phyloP scores from a whole-genome alignment of 495 filamentous ascomycete species.

The Penicillium daleae region DNA sequence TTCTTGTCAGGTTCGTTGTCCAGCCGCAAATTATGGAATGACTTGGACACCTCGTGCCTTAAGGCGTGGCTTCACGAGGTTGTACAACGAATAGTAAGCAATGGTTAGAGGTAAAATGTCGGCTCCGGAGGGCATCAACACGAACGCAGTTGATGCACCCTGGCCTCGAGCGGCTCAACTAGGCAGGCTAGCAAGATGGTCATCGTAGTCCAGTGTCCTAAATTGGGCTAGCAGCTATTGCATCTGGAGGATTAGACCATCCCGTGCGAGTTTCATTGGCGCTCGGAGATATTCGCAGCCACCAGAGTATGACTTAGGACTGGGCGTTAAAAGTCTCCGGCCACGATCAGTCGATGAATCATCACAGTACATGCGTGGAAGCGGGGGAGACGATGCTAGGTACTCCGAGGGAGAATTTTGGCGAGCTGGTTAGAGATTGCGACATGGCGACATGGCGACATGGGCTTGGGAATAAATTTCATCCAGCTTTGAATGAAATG shows the following conservation, averaged over 20 bases:
- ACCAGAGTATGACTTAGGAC: not conserved
- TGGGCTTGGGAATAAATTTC: not conserved
- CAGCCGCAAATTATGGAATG: not conserved
- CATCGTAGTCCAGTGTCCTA: not conserved
- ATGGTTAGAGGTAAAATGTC: not conserved
- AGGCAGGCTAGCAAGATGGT: not conserved
- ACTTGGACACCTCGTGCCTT: not conserved
- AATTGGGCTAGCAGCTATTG: not conserved
- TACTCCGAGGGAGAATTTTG: not conserved
- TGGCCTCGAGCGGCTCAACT: not conserved
- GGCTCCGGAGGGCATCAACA: not conserved
- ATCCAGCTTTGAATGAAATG: not conserved
- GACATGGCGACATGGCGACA: not conserved
- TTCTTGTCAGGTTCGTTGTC: not conserved
- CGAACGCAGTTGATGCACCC: not conserved
- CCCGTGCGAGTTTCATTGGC: conserved; percentile 4
- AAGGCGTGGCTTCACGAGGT: not conserved
- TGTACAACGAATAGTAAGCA: not conserved
- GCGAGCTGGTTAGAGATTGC: not conserved
- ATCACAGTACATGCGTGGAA: too few relatives aligned
- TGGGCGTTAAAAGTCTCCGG: not conserved
- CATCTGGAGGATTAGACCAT: not conserved
- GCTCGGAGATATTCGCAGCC: not conserved
- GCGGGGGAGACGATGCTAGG: not conserved
- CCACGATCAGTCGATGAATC: too few relatives aligned